Evolutionary conservation across 1,139 yeast species (phyloP).

Genomic region (Kazachstania sp.): DNA sequence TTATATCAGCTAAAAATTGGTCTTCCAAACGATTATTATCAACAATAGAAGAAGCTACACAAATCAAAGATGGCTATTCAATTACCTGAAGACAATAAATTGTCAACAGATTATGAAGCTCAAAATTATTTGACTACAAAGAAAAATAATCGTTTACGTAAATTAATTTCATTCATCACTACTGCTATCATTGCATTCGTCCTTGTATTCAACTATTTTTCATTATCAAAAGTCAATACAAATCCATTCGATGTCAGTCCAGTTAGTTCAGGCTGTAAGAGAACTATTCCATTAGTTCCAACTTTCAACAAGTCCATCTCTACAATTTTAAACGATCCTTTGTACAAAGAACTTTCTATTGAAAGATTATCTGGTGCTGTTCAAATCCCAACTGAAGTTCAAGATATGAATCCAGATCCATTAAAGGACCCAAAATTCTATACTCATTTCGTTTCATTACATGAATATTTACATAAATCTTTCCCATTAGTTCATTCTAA

Average conservation of each 20-base stretch:
- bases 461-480: conserved; percentile 43
- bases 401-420: conserved; percentile 44
- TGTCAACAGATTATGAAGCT: not conserved
- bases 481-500: conserved; percentile 52
- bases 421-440: conserved; percentile 30
- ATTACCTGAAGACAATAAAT: not conserved
- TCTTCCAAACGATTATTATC: no score
- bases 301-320: conserved; percentile 21
- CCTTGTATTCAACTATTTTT: not conserved
- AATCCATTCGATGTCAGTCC: not conserved
- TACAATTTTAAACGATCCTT: conserved; percentile 32
- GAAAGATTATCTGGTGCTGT: conserved; percentile 47
- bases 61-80: conserved; percentile 1
- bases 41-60: no score
- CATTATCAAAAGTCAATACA: not conserved
- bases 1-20: no score
- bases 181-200: not conserved
- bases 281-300: conserved; percentile 13
- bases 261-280: conserved; percentile 6
- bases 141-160: not conserved
- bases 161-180: not conserved
- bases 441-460: conserved; percentile 35
- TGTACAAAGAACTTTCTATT: conserved; percentile 37
- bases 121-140: not conserved
- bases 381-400: conserved; percentile 52